These are phyloP conservation scores for Stylosanthes scabra DNA, from an alignment of 331 rosid species.

Conservation along the genomic window DNA sequence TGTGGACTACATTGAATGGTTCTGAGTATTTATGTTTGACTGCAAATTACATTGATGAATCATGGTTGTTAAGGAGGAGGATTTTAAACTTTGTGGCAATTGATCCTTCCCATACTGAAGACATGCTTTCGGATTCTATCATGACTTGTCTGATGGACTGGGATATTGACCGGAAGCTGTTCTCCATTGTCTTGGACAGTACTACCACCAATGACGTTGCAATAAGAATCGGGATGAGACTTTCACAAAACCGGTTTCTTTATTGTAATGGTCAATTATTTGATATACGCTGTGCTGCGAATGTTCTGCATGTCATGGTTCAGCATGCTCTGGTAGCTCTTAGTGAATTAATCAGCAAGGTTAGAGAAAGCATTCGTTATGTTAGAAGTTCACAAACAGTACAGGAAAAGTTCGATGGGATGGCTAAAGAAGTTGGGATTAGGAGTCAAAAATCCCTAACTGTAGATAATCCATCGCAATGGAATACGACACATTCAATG, in stretches of 20 bases:
- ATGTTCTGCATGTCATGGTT: constrained; percentile 65
- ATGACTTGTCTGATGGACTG: constrained; percentile 79
- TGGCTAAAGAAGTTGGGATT: constrained; percentile 60
- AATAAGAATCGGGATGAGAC: constrained; percentile 57
- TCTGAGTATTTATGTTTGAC: constrained; percentile 68
- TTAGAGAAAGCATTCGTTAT: constrained; percentile 61
- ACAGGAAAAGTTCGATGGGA: constrained; percentile 60
- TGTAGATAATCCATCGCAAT: constrained; percentile 61
- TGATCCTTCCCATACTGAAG: constrained; percentile 77
- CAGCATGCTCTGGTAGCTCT: constrained; percentile 63
- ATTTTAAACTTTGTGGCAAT: constrained; percentile 60
- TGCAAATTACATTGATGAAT: constrained; percentile 78
- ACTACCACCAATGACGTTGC: constrained; percentile 62
- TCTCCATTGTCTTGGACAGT: constrained; percentile 74
- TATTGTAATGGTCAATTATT: constrained; percentile 72
- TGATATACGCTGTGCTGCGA: constrained; percentile 75
- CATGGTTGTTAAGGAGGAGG: constrained; percentile 74
- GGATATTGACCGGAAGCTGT: constrained; percentile 82
- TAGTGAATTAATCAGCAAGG: constrained; percentile 48
- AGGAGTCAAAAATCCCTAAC: constrained; percentile 53
- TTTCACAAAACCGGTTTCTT: constrained; percentile 76
- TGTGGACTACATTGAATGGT: constrained; percentile 61
- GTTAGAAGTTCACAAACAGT: constrained; percentile 59
- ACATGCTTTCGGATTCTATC: constrained; percentile 66
- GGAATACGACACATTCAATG: constrained; percentile 71